phyloP scores from a whole-genome alignment of 202 grass and related monocot genomes.

The Zizania palustris region DNA sequence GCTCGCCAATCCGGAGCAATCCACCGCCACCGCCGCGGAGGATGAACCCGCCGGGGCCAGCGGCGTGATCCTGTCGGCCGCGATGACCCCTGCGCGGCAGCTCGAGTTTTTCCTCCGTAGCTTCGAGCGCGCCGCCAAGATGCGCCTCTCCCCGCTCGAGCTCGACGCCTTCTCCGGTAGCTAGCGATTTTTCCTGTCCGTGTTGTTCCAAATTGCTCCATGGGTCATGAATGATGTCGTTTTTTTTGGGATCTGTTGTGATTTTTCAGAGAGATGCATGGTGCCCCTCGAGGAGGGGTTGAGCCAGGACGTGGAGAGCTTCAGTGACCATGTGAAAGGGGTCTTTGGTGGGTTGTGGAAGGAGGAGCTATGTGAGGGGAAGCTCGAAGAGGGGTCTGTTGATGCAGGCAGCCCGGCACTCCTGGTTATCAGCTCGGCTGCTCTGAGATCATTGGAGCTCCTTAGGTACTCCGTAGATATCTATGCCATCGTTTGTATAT shows the following conservation, averaged over 20 bases:
- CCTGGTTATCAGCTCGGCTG: slow-evolving; percentile 74
- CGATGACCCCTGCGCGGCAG: slow-evolving; percentile 55
- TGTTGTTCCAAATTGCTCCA: not conserved
- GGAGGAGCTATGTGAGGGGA: slow-evolving; percentile 66
- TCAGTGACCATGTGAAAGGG: slow-evolving; percentile 69
- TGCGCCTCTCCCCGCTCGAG: slow-evolving; percentile 86
- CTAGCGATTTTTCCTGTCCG: not conserved
- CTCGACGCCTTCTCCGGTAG: slow-evolving; percentile 78
- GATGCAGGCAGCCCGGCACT: slow-evolving; percentile 64
- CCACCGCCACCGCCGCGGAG: not conserved
- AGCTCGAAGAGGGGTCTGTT: slow-evolving; percentile 41
- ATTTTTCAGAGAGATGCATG: slow-evolving; percentile 64
- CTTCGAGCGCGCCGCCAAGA: slow-evolving; percentile 74
- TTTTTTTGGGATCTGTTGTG: slow-evolving; percentile 1
- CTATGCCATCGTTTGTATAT: not conserved
- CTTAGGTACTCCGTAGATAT: slow-evolving; percentile 51
- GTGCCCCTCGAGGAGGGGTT: slow-evolving; percentile 62
- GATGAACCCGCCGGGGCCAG: not conserved
- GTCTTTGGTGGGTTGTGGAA: slow-evolving; percentile 66
- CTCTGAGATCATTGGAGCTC: slow-evolving; percentile 80
- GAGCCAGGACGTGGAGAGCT: slow-evolving; percentile 67
- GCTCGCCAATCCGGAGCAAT: slow-evolving; percentile 22
- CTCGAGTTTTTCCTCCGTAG: slow-evolving; percentile 71
- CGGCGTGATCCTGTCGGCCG: slow-evolving; percentile 46
- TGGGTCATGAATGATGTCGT: not conserved